Conservation (phyloP, 1,139 yeast genomes). For the Debaryomyces sp. region DNA sequence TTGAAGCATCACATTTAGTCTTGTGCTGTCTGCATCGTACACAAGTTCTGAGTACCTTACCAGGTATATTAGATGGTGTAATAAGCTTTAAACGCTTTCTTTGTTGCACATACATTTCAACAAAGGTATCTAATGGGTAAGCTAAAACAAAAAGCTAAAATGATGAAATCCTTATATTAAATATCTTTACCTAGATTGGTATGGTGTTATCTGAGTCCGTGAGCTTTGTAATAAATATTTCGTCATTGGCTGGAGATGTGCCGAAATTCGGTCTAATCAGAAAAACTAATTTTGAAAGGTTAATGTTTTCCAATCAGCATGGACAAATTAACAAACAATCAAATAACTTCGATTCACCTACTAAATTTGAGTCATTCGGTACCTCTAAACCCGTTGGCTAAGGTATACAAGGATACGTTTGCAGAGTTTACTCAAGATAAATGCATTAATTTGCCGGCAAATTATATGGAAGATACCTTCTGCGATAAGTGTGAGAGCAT, state of each 20-base stretch:
- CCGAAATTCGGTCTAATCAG: constrained; percentile 14
- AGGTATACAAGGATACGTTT: constrained; percentile 28
- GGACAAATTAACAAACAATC: constrained; percentile 16
- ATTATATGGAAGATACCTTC: constrained; percentile 27
- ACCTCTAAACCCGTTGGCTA: constrained; percentile 29
- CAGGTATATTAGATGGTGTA: constrained; percentile 19
- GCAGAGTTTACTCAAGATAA: constrained; percentile 24
- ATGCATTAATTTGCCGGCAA: constrained; percentile 31
- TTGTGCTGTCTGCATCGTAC: constrained; percentile 65
- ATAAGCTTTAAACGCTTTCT: constrained; percentile 26
- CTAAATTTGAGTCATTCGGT: constrained; percentile 33
- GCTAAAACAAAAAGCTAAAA: background rate
- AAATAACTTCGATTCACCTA: constrained; percentile 28
- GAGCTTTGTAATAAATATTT: constrained; percentile 7
- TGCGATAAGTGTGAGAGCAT: constrained; percentile 51
- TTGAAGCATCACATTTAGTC: constrained; percentile 61
- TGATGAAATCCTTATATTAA: background rate
- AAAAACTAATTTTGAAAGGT: background rate
- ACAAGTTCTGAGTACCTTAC: constrained; percentile 56
- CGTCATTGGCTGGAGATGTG: constrained; percentile 11
- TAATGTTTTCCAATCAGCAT: constrained; percentile 5
- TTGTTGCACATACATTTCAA: constrained; percentile 22
- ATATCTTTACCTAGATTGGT: background rate
- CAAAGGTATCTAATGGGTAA: background rate
- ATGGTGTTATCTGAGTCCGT: constrained; percentile 3